Percentiles rank a stretch among this genome's conserved stretches.
These are phyloP conservation scores for Myriangium duriaei DNA, from an alignment of 2,329 filamentous ascomycete genomes.

Conservation along the genomic window DNA sequence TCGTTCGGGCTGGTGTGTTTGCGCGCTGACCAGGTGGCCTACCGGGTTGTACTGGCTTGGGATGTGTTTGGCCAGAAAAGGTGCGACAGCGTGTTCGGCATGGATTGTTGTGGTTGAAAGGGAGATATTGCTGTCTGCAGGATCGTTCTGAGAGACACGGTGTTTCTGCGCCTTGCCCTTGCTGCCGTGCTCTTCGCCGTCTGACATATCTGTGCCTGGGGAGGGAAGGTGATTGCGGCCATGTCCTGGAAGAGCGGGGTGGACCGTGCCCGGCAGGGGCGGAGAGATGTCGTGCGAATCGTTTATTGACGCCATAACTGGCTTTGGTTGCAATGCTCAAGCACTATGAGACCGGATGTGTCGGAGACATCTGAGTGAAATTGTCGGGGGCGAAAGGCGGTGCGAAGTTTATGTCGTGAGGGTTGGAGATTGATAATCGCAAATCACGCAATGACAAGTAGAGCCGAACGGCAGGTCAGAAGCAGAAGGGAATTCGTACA, in stretches of 20 bases:
- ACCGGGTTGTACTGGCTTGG: conserved; percentile 76
- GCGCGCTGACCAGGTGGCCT: conserved; percentile 30
- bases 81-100: conserved; percentile 66
- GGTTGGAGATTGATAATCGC: neutral
- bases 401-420: neutral
- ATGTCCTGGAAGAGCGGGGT: conserved; percentile 13
- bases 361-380: conserved; percentile 10
- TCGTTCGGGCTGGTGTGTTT: conserved; percentile 23
- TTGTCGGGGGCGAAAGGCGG: neutral
- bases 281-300: conserved; percentile 5
- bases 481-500: neutral
- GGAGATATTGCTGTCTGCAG: conserved; percentile 24
- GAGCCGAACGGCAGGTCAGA: neutral
- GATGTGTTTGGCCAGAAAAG: conserved; percentile 84
- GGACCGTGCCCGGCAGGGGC: conserved; percentile 7
- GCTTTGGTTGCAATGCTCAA: conserved; percentile 4
- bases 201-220: conserved; percentile 8
- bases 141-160: conserved; percentile 10
- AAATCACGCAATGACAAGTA: neutral
- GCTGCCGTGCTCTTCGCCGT: conserved; percentile 12
- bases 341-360: neutral
- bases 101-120: conserved; percentile 43
- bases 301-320: conserved; percentile 12
- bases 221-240: conserved; percentile 4
- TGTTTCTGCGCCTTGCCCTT: conserved; percentile 4